Evolutionary conservation across 2,329 filamentous ascomycete genomes (phyloP), one percentile per base, ranked within the genome.

Genomic region (Beauveria caledonica): DNA sequence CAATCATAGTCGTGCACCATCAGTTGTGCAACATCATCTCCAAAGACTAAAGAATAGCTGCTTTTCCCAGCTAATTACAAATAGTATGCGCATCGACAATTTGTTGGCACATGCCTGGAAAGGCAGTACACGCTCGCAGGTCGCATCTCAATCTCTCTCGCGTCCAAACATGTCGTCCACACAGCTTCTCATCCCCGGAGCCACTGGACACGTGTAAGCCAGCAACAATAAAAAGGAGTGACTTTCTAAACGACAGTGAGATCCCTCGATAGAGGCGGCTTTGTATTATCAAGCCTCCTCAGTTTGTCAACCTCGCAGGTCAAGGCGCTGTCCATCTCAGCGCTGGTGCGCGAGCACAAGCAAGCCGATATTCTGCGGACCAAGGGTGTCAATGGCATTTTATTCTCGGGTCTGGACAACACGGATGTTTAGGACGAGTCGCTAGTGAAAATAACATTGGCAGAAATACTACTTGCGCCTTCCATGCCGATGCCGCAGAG

Each of bases 381-480:
- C 2, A 62, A 64, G 25, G 65, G 68, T 15, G 59, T 70, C 51
- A 63, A 64, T 10, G 49, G 64, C 11, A 61, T 70, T 50, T 27
- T 48, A 23, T 57, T 70, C 25, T 68, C 68, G 39, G 46, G 7
- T 4, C 48, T 64, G 1, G 65, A 71, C 44, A 66, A 72, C 58
- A 61, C 62, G 0, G 64, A 65, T 4, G 17, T 62, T 11, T 71
- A 8, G 62, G 54, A 42, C 60, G 62, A 11, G 54, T 60, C 7
- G 69, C 70, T 1, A 63, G 64, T 45, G 62, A 69, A 56, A 63
- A 68, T 23, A 68, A 71, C 48, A 63, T 79, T 58, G 72, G 81
- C 8, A 73, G 82, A 54, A 74, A 78, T 63, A 71, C 76, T 0
- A 74, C 76, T 1, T 66, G 67, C 2, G 74, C 75, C 5, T 76